These are phyloP conservation scores for Tulasnella sp. DNA, from an alignment of 768 basidiomycete species.

Conservation along the genomic window DNA sequence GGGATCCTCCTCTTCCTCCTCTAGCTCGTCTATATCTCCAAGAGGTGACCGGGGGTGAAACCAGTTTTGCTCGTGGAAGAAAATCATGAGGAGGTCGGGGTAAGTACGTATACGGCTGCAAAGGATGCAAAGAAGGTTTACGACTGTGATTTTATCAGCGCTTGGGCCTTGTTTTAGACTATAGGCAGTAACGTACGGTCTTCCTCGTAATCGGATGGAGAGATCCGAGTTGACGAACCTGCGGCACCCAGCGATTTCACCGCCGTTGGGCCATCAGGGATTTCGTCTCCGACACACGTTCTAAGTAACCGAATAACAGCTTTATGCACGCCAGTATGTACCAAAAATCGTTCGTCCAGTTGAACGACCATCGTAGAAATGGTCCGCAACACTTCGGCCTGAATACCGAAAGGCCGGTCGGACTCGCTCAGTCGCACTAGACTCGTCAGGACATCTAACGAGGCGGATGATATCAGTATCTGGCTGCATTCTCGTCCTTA, in stretches of 20 bases:
- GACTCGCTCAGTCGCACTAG: slow-evolving; percentile 78
- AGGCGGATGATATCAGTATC: not conserved
- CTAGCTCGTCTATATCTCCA: slow-evolving; percentile 29
- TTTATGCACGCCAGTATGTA: slow-evolving; percentile 82
- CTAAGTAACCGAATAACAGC: slow-evolving; percentile 77
- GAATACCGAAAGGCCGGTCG: slow-evolving; percentile 82
- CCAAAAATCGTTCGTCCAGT: slow-evolving; percentile 86
- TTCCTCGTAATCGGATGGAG: slow-evolving; percentile 82
- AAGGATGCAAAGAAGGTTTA: slow-evolving; percentile 81
- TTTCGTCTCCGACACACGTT: slow-evolving; percentile 83
- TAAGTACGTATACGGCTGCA: slow-evolving; percentile 87
- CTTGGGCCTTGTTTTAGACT: not conserved
- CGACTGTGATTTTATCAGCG: slow-evolving; percentile 42
- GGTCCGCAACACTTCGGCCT: slow-evolving; percentile 75
- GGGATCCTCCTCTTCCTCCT: slow-evolving; percentile 48
- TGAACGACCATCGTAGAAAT: slow-evolving; percentile 87
- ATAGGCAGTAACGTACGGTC: slow-evolving; percentile 49
- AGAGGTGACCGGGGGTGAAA: slow-evolving; percentile 58
- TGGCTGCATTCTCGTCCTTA: not conserved
- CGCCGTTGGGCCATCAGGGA: slow-evolving; percentile 83
- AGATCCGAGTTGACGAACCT: slow-evolving; percentile 49
- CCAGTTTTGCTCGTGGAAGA: slow-evolving; percentile 93
- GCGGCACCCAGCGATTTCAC: slow-evolving; percentile 68
- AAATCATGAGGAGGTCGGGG: slow-evolving; percentile 87
- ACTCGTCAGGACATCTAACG: slow-evolving; percentile 64